These are phyloP conservation scores for Paecilomyces sp. DNA, from an alignment of 2,329 filamentous ascomycete genomes.

Conservation along the genomic window DNA sequence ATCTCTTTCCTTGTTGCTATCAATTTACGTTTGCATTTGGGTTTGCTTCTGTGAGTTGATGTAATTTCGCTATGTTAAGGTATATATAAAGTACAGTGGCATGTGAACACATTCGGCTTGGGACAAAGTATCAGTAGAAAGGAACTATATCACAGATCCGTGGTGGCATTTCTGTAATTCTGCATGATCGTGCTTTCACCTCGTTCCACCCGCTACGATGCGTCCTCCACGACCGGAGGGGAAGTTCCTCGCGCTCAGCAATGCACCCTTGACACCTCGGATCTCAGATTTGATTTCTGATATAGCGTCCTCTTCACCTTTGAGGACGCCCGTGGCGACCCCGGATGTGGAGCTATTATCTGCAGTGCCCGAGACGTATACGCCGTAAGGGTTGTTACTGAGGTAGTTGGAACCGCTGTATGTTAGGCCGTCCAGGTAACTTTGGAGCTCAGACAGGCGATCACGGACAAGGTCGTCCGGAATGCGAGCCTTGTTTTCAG, in stretches of 20 bases:
- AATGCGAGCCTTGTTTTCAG: constrained; percentile 27
- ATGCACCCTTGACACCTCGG: constrained; percentile 55
- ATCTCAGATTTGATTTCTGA: constrained; percentile 54
- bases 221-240: constrained; percentile 30
- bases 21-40: too few relatives aligned
- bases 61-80: too few relatives aligned
- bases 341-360: constrained; percentile 9
- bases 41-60: too few relatives aligned
- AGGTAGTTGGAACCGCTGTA: constrained; percentile 28
- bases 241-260: constrained; percentile 58
- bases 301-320: constrained; percentile 50
- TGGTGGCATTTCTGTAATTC: neutral
- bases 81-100: too few relatives aligned
- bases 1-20: too few relatives aligned
- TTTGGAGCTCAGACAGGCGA: constrained; percentile 38
- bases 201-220: constrained; percentile 12
- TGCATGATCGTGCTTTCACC: neutral
- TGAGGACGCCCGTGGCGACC: constrained; percentile 21
- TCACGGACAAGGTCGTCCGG: constrained; percentile 26
- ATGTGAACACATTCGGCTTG: too few relatives aligned
- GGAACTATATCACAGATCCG: neutral
- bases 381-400: constrained; percentile 22
- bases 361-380: constrained; percentile 21
- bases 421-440: constrained; percentile 45
- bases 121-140: neutral